Evolutionary conservation across 441 rosid species (phyloP), one percentile per base, ranked within the genome.

Genomic region (Corymbia calophylla): DNA sequence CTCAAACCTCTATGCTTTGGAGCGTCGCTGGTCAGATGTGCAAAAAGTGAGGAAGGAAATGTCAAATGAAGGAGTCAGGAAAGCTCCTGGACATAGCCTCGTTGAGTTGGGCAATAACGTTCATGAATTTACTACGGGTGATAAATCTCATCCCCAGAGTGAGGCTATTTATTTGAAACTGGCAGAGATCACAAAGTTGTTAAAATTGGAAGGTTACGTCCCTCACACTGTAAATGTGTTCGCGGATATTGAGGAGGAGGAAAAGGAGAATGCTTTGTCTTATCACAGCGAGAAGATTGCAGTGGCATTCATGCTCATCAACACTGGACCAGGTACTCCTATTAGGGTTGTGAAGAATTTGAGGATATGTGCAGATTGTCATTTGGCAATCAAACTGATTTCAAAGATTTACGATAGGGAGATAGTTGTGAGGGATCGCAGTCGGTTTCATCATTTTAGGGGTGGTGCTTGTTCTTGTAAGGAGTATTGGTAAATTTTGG

Each of bases 221-320:
- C 95, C 97, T 23, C 94, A 86, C 11, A 95, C 92, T 8, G 89
- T 66, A 1, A 93, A 93, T 35, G 99, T 96, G 32, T 91, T 94
- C 7, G 96, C 91, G 1, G 97, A 97, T 86, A 94, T 97, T 82
- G 98, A 97, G 82, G 97, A 95, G 58, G 98, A 97, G 91, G 99
- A 97, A 54, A 97, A 97, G 86, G 96, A 95, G 92, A 86, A 92
- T 64, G 96, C 95, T 48, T 84, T 97, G 86, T 92, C 94, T 6
- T 93, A 95, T 89, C 99, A 97, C 48, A 97, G 98, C 31, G 98
- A 97, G 92, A 97, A 97, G 92, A 95, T 95, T 87, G 99, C 97
- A 6, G 90, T 95, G 88, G 97, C 99, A 44, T 97, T 95, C 82
- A 92, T 95, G 97, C 95, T 97, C 23, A 86, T 96, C 31, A 95